Percentiles rank a stretch among this genome's conserved stretches.
phyloP scores from a whole-genome alignment of 495 filamentous ascomycete genomes.

The Neurospora hispaniola region DNA sequence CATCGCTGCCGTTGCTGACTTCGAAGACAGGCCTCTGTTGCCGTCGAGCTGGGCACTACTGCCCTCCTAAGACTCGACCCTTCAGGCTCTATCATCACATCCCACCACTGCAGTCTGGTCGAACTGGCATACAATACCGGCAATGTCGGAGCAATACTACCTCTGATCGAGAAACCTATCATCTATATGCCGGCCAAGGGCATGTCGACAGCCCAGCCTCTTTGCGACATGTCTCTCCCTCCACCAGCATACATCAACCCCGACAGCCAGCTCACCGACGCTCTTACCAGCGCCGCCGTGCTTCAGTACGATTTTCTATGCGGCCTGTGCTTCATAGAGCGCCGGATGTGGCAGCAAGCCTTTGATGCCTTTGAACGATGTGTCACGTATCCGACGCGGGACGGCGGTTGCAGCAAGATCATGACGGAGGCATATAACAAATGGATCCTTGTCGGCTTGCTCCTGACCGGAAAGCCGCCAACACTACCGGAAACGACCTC shows the following conservation, averaged over 20 bases:
- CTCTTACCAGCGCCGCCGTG: conserved; percentile 47
- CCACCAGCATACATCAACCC: conserved; percentile 43
- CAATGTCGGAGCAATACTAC: conserved; percentile 46
- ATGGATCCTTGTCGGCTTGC: conserved; percentile 70
- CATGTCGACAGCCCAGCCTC: conserved; percentile 11
- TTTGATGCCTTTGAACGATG: conserved; percentile 58
- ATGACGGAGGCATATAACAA: conserved; percentile 92
- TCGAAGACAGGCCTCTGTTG: conserved; percentile 40
- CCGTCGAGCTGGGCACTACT: conserved; percentile 47
- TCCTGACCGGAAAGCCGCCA: conserved; percentile 56
- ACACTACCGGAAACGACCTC: conserved; percentile 27
- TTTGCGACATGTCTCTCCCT: conserved; percentile 25
- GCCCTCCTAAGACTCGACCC: conserved; percentile 67
- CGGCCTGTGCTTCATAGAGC: conserved; percentile 66
- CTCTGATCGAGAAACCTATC: conserved; percentile 57
- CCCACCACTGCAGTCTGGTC: conserved; percentile 50
- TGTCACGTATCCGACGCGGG: conserved; percentile 51
- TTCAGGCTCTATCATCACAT: conserved; percentile 58
- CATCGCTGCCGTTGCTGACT: not conserved
- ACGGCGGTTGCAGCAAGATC: conserved; percentile 53
- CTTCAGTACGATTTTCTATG: conserved; percentile 71
- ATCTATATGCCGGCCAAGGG: conserved; percentile 49
- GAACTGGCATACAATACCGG: conserved; percentile 43
- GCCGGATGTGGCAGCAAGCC: conserved; percentile 63
- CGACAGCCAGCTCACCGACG: conserved; percentile 45